phyloP scores from a whole-genome alignment of 2,329 filamentous ascomycete species.

The Gyromitra esculenta region DNA sequence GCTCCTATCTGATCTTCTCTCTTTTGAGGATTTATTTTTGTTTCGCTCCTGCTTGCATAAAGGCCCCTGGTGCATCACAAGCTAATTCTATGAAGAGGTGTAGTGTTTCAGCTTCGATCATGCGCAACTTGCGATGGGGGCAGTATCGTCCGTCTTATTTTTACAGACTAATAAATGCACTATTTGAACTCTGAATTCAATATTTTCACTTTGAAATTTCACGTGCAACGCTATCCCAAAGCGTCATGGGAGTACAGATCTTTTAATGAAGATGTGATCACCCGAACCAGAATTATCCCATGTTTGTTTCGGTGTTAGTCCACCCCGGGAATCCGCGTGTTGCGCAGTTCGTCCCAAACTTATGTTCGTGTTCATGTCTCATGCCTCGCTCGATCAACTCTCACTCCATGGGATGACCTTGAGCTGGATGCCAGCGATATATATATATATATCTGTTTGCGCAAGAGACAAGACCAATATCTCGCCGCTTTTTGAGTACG shows the following conservation, averaged over 20 bases:
- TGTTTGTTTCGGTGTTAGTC: neutral
- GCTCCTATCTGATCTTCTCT: constrained; percentile 57
- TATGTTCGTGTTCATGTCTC: constrained; percentile 29
- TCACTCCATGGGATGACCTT: constrained; percentile 30
- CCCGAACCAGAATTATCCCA: neutral
- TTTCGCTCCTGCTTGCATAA: neutral
- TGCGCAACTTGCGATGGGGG: neutral
- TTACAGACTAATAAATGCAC: constrained; percentile 14
- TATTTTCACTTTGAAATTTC: neutral
- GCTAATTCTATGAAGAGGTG: constrained; percentile 12
- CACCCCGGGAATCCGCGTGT: neutral
- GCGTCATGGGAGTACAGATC: neutral
- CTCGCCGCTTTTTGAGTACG: constrained; percentile 47
- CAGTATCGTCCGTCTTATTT: neutral
- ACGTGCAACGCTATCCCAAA: neutral
- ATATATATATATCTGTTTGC: neutral
- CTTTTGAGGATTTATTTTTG: neutral
- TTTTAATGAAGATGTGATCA: neutral
- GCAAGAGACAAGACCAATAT: constrained; percentile 38
- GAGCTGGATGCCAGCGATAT: constrained; percentile 39
- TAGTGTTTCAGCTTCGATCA: constrained; percentile 13
- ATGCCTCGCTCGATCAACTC: constrained; percentile 48
- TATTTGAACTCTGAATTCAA: neutral
- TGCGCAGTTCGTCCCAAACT: neutral
- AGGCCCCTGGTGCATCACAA: neutral